Evolutionary conservation across 805 yeast genomes (phyloP).

Genomic region (Ogataea sp.): DNA sequence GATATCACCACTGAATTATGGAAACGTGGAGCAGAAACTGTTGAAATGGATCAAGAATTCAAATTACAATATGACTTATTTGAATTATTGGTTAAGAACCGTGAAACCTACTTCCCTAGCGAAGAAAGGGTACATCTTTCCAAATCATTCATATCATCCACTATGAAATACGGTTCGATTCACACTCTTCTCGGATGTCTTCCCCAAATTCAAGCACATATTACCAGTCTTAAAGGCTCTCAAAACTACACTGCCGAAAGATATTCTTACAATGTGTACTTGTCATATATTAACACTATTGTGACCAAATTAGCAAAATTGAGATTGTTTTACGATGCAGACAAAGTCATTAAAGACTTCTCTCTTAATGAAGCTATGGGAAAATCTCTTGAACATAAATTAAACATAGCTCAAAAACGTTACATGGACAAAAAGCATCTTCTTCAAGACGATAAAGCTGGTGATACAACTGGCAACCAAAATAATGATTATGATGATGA

Average conservation of each 20-base stretch:
- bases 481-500: constrained; percentile 17
- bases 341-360: constrained; percentile 18
- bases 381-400: constrained; percentile 7
- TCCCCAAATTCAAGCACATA: background rate
- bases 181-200: background rate
- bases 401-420: constrained; percentile 9
- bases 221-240: background rate
- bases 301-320: constrained; percentile 12
- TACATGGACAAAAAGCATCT: too few relatives aligned
- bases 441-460: too few relatives aligned
- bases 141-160: background rate
- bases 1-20: constrained; percentile 12
- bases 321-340: constrained; percentile 19
- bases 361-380: constrained; percentile 15
- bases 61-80: constrained; percentile 13
- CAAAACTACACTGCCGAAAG: background rate
- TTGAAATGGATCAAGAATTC: constrained; percentile 5
- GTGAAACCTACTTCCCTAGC: background rate
- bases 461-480: constrained; percentile 5
- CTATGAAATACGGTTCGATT: background rate
- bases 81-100: constrained; percentile 8
- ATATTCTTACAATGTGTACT: constrained; percentile 12
- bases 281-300: constrained; percentile 15
- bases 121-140: background rate
- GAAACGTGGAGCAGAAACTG: constrained; percentile 7